Evolutionary conservation across 2,329 filamentous ascomycete genomes (phyloP), one percentile per base, ranked within the genome.

Genomic region (Colletotrichum destructivum): DNA sequence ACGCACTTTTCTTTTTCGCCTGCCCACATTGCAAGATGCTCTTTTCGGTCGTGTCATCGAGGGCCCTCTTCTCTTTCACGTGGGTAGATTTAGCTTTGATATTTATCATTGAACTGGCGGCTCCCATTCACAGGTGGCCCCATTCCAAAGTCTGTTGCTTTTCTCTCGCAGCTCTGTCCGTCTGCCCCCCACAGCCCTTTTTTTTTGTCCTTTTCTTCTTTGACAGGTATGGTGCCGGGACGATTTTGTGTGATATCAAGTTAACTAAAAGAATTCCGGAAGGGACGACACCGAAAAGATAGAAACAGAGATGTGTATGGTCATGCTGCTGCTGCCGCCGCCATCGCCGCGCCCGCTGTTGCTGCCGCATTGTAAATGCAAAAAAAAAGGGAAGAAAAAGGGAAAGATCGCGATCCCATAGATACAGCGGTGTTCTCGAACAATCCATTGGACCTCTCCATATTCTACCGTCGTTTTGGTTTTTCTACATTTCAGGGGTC

Each of bases 221-320:
- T 42, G 21, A 55, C 55, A 38, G 44, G 18, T 44, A 7, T 42
- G 40, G 56, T 31, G 21, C 47, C 59, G 44, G 51, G 46, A 67
- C 61, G 51, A 18, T 31, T 31, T 11, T n/a, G 18, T n/a, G 51
- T 65, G 73, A 69, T 73, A 73, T 73, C 56, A 73, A 51, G 46
- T 38, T 49, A 69, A 51, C 51, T 47, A 40, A 60, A 51, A 21
- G n/a, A 49, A 59, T 47, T 63, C 16, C 47, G 9, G n/a, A 66
- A 59, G 35, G 52, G 46, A 62, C 8, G 9, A 61, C 40, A 62
- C 31, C 35, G 15, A 59, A 62, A 49, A 52, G 54, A 35, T 35
- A 35, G 31, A 35, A 35, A 60, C 47, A 47, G 52, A 66, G n/a
- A 51, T 23, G 8, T 62, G 15, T 40, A 16, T 51, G 51, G 35